Conservation (phyloP, 129 eudicot species). For the Flaveria bidentis region DNA sequence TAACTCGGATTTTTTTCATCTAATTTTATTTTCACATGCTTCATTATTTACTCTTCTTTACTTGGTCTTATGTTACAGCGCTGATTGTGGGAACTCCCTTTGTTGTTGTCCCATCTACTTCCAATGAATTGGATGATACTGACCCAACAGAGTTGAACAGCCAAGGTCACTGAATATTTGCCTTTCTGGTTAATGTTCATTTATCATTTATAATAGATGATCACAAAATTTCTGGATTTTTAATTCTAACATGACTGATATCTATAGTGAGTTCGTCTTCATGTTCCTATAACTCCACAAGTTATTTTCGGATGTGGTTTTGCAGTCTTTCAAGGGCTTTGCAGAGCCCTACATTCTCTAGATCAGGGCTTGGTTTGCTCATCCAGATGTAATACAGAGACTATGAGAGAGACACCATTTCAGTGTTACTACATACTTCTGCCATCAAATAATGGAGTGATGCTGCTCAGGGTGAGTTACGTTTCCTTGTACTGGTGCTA, state of each 20-base stretch:
- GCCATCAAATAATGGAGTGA: conserved; percentile 75
- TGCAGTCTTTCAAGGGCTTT: conserved; percentile 78
- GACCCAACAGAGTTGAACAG: conserved; percentile 59
- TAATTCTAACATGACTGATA: not conserved
- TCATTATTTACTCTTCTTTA: conserved; percentile 10
- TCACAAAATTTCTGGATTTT: conserved; percentile 6
- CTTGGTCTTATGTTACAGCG: conserved; percentile 52
- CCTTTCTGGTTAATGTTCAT: conserved; percentile 14
- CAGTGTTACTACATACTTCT: conserved; percentile 75
- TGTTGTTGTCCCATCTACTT: conserved; percentile 68
- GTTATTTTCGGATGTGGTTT: conserved; percentile 25
- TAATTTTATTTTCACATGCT: not conserved
- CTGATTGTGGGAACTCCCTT: conserved; percentile 67
- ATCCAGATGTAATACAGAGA: conserved; percentile 75
- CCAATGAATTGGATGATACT: conserved; percentile 59
- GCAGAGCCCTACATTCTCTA: conserved; percentile 62
- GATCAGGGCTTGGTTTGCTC: conserved; percentile 90
- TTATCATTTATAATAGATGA: not conserved
- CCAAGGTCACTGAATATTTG: conserved; percentile 46
- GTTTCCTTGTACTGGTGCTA: conserved; percentile 16
- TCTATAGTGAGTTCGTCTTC: conserved; percentile 12
- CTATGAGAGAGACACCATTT: conserved; percentile 60
- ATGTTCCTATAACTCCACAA: conserved; percentile 17
- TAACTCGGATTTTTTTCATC: conserved; percentile 3
- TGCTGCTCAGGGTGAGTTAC: conserved; percentile 80